Percentiles rank a stretch among this genome's conserved stretches.
Conservation (phyloP, 352 stramenopile species). For the Blastocystis sp. region DNA sequence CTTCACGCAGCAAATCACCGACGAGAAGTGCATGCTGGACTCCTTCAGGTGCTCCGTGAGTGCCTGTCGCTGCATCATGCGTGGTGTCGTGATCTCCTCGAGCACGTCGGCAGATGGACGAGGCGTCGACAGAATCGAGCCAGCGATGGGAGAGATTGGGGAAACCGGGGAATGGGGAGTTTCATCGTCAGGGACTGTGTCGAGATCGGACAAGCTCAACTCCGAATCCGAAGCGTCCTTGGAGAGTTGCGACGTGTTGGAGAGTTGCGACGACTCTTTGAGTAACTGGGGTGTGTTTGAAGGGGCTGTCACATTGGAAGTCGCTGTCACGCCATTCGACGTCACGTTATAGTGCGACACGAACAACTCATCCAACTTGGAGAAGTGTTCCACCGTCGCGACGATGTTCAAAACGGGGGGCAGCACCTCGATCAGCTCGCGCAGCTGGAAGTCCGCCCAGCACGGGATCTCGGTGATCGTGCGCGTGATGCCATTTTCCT, state of each 20-base stretch:
- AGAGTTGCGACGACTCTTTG: no score
- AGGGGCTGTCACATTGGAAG: no score
- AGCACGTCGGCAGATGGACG: no score
- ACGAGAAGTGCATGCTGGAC: not conserved
- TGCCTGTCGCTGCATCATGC: not conserved
- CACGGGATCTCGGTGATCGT: conserved; percentile 46
- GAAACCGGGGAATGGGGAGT: no score
- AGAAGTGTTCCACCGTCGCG: conserved; percentile 53
- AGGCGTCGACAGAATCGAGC: not conserved
- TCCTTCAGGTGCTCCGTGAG: not conserved
- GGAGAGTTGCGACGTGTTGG: not conserved
- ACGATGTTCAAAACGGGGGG: conserved; percentile 36
- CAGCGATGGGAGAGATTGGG: no score
- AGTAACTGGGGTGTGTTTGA: no score
- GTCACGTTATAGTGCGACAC: not conserved
- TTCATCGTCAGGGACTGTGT: not conserved
- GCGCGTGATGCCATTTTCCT: not conserved
- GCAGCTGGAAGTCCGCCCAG: not conserved
- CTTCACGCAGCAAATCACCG: conserved; percentile 3
- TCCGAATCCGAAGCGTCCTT: not conserved
- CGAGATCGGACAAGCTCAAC: not conserved
- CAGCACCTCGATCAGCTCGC: conserved; percentile 11
- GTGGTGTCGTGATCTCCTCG: not conserved
- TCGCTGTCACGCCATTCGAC: not conserved
- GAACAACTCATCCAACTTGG: conserved; percentile 53